Base-by-base conservation (phyloP, 129 eudicot species). In the Scalesia atractyloides region DNA sequence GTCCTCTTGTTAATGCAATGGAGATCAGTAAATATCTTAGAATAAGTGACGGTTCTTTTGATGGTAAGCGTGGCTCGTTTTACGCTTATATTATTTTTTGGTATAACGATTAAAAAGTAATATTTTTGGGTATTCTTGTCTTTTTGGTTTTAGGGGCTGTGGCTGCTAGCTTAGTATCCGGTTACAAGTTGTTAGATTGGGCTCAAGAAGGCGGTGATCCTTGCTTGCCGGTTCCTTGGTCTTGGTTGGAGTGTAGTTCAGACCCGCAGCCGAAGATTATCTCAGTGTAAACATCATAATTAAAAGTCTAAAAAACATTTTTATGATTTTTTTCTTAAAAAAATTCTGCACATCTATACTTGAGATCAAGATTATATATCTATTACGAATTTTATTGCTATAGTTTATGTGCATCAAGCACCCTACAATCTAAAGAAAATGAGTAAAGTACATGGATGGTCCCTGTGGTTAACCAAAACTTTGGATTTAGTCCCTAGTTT, bases 131-230 rank as follows among this genome's bases (percentile, higher is more conserved):
- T 79, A 66, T 26, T 60, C 41, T 33, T 20, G 43, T 30, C 5
- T 15, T 64, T 51, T 78, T 19, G 22, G 24, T 56, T 70, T 67
- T 77, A 94, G 99, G 86, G 58, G 68, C 71, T 49, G 71, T 75
- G 68, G 79, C 88, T 81, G 87, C 89, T 37, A 77, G 78, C 72
- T 34, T 90, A 15, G 77, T 81, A 64, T 79, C 91, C 24, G 75
- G 69, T 70, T 94, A 88, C 85, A 50, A 80, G 64, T 76, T 83
- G 3, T 74, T 85, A 37, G 89, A 83, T 69, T 94, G 97, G 99
- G 96, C 94, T 5, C 90, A 84, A 76, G 99, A 94, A 83, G 99
- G 99, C 14, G 99, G 99, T 15, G 99, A 94, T 82, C 99, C 99
- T 7, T 94, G 99, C 81, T 69, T 94, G 59, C 99, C 99, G 8